Evolutionary conservation across 441 rosid species (phyloP), one percentile per base, ranked within the genome.

Genomic region (Populus hybrid): DNA sequence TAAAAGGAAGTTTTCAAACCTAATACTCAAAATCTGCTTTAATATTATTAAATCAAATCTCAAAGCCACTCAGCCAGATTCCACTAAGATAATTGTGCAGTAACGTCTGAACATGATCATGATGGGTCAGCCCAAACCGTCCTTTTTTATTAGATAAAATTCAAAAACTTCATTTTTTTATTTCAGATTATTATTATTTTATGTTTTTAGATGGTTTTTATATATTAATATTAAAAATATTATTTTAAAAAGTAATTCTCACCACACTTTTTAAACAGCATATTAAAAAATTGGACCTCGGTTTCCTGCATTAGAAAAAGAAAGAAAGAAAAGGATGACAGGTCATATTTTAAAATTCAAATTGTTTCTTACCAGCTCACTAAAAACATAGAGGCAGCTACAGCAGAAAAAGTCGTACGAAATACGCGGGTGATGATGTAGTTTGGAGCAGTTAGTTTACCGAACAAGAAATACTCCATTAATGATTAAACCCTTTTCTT

Each of bases 371-470:
- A 26, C 28, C 28, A 1, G 1, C 3, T 2, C 57, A 46, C 16
- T 46, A 46, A 14, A 14, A 46, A 46, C 4, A 38, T 7, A 38
- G 9, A 38, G 32, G 32, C 32, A 30, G 4, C 4, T 3, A 72
- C 2, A 12, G 18, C 14, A 30, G 61, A 26, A 59, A 32, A 59
- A 72, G 30, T 0, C 6, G 2, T 7, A 69, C 38, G 7, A 35
- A 21, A 65, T n/a, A 65, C 34, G 30, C 69, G 10, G 11, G 11
- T 24, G 30, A 24, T 24, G 24, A 21, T 10, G 30, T 9, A 24
- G 30, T 1, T 18, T 68, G 75, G 10, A 18, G 46, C 69, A 38
- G 76, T 38, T 74, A 65, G 76, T 74, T 74, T 74, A 74, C 76
- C 76, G 59, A 74, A 74, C 23, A 23, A 36, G 69, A 64, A 74